Percentiles rank a stretch among this genome's conserved stretches.
phyloP scores from a whole-genome alignment of 306 rosid species.

The Fagus crenata region DNA sequence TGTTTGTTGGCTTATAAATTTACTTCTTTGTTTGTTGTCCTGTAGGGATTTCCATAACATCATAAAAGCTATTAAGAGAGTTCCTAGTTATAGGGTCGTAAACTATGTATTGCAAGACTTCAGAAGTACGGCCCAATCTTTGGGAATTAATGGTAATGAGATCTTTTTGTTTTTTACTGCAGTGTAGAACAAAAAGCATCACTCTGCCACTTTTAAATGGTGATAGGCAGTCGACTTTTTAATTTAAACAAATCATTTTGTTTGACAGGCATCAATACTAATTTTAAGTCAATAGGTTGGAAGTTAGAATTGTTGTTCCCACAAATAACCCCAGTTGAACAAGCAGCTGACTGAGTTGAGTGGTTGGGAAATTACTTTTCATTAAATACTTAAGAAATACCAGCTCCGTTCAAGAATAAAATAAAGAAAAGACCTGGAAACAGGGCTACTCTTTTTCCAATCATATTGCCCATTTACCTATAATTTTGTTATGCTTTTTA shows the following conservation, averaged over 20 bases:
- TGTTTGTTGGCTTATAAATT: too few species aligned
- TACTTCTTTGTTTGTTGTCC: not conserved
- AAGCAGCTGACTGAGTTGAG: not conserved
- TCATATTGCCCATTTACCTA: not conserved
- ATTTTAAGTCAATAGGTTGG: not conserved
- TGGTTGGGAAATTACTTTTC: not conserved
- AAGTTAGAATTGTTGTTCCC: not conserved
- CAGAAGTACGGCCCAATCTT: not conserved
- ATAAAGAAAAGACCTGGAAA: not conserved
- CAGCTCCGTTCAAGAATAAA: not conserved
- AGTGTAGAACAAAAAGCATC: not conserved
- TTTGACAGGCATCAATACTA: not conserved
- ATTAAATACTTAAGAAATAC: not conserved
- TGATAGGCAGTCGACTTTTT: not conserved
- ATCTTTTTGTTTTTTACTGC: not conserved
- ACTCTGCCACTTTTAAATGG: not conserved
- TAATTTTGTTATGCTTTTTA: not conserved
- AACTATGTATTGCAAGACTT: not conserved
- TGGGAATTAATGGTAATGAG: not conserved
- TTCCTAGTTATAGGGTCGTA: not conserved
- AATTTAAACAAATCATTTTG: not conserved
- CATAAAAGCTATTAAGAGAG: not conserved
- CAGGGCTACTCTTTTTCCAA: too few species aligned
- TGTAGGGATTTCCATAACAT: not conserved
- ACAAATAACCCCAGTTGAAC: not conserved